These are phyloP conservation scores for Malassezia slooffiae DNA, from an alignment of 1,284 basidiomycete genomes.

Conservation along the genomic window DNA sequence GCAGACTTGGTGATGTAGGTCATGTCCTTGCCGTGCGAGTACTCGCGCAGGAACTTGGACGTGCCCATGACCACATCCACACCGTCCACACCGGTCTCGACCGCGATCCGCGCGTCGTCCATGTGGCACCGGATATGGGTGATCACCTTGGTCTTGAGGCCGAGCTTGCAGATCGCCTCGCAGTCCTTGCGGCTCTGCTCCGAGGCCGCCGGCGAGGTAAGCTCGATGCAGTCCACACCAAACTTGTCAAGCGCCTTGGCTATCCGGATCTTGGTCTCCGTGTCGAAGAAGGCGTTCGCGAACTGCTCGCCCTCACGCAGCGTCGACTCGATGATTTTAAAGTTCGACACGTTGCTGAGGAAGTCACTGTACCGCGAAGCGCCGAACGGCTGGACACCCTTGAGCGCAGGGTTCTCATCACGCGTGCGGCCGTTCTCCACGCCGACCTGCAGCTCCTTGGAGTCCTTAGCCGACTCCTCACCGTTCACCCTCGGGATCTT, in stretches of 20 bases:
- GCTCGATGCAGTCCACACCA: constrained; percentile 98
- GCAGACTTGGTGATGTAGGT: constrained; percentile 95
- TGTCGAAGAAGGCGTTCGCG: constrained; percentile 98
- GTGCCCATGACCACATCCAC: constrained; percentile 99
- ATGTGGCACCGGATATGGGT: constrained; percentile 99
- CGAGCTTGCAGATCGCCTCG: constrained; percentile 98
- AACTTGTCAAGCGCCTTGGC: constrained; percentile 58
- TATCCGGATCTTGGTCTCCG: constrained; percentile 99
- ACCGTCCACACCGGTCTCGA: constrained; percentile 94
- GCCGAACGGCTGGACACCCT: constrained; percentile 29
- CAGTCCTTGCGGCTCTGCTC: constrained; percentile 91
- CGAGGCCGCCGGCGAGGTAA: constrained; percentile 94
- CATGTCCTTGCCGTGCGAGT: constrained; percentile 99
- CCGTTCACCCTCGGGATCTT: constrained; percentile 33
- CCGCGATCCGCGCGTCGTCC: constrained; percentile 97
- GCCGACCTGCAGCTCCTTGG: constrained; percentile 31
- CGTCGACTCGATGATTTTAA: constrained; percentile 84
- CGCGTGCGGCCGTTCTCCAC: constrained; percentile 24
- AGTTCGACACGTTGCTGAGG: constrained; percentile 47
- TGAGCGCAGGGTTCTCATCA: constrained; percentile 15
- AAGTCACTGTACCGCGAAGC: constrained; percentile 35
- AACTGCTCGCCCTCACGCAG: constrained; percentile 96
- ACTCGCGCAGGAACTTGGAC: constrained; percentile 95
- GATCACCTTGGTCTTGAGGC: constrained; percentile 89
- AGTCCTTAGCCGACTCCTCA: constrained; percentile 18